Percentiles rank a stretch among this genome's conserved stretches.
Evolutionary conservation across 345 rosid genomes (phyloP).

Genomic region (Turritis glabra): DNA sequence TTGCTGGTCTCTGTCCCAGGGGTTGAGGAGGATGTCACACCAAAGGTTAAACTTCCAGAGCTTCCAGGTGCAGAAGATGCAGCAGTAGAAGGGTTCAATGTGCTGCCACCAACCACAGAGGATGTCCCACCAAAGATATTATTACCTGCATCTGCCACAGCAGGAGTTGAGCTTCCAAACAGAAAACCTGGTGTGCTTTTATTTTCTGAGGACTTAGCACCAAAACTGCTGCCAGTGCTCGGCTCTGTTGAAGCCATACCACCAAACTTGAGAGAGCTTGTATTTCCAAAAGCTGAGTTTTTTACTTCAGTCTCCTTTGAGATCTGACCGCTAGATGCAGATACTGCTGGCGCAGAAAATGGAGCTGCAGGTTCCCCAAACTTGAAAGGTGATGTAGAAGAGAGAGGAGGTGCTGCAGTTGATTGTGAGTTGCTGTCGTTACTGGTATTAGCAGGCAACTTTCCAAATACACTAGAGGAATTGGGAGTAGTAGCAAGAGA

Average conservation of each 20-base stretch:
- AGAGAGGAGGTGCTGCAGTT: slow-evolving; percentile 41
- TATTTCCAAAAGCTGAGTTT: slow-evolving; percentile 39
- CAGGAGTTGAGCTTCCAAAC: slow-evolving; percentile 36
- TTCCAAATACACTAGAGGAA: slow-evolving; percentile 30
- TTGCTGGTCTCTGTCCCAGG: slow-evolving; percentile 31
- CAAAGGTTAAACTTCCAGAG: slow-evolving; percentile 42
- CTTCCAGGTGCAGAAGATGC: slow-evolving; percentile 41
- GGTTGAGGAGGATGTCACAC: slow-evolving; percentile 35
- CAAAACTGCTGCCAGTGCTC: slow-evolving; percentile 36
- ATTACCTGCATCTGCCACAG: slow-evolving; percentile 37
- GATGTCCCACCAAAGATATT: slow-evolving; percentile 38
- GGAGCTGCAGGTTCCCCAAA: slow-evolving; percentile 47
- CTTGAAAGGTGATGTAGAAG: slow-evolving; percentile 45
- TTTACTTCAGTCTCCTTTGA: slow-evolving; percentile 47
- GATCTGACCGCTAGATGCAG: slow-evolving; percentile 37
- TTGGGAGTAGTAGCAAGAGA: slow-evolving; percentile 20
- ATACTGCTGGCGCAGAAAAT: slow-evolving; percentile 36
- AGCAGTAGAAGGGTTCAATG: slow-evolving; percentile 19
- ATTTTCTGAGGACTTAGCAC: slow-evolving; percentile 26
- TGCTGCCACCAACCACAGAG: slow-evolving; percentile 29
- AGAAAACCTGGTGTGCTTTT: slow-evolving; percentile 31
- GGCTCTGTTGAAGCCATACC: slow-evolving; percentile 44
- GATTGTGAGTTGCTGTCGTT: slow-evolving; percentile 33
- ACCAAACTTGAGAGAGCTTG: slow-evolving; percentile 40
- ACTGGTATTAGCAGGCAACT: slow-evolving; percentile 20